Evolutionary conservation across 1,284 basidiomycete species (phyloP).

Genomic region (Exsudoporus floridanus): DNA sequence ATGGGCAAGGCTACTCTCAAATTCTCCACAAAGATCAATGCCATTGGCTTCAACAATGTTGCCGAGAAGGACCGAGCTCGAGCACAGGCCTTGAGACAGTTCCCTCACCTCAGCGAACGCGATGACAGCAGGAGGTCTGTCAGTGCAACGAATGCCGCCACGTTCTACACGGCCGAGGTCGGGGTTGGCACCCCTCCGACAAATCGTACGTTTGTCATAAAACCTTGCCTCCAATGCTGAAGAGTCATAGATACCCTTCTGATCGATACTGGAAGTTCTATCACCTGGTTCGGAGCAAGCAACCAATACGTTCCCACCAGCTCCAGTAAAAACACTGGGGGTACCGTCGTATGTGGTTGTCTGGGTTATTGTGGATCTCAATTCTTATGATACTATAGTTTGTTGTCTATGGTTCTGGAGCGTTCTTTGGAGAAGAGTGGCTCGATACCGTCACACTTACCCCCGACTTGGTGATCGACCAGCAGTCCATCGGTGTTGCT

Average conservation of each 20-base stretch:
- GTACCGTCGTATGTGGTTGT: conserved; percentile 35
- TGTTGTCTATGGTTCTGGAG: conserved; percentile 54
- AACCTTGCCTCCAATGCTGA: background rate
- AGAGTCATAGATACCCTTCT: conserved; percentile 22
- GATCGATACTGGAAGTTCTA: conserved; percentile 38
- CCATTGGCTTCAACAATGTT: conserved; percentile 13
- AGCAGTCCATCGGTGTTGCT: conserved; percentile 58
- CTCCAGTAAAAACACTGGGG: conserved; percentile 45
- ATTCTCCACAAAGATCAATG: conserved; percentile 11
- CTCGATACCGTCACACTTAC: conserved; percentile 49
- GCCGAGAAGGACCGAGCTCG: conserved; percentile 26
- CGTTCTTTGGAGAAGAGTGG: conserved; percentile 52
- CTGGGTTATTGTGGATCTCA: background rate
- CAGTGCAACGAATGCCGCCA: conserved; percentile 16
- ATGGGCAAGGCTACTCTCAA: conserved; percentile 13
- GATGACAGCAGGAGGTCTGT: background rate
- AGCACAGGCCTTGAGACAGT: conserved; percentile 9
- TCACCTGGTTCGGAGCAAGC: conserved; percentile 41
- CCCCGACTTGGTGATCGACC: conserved; percentile 42
- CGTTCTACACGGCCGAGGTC: conserved; percentile 39
- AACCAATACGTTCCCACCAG: conserved; percentile 41
- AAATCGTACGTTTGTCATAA: conserved; percentile 36
- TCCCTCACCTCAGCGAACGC: conserved; percentile 1
- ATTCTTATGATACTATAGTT: conserved; percentile 10
- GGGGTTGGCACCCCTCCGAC: conserved; percentile 49